phyloP scores from a whole-genome alignment of 306 rosid genomes.

The Dryas alaskensis region DNA sequence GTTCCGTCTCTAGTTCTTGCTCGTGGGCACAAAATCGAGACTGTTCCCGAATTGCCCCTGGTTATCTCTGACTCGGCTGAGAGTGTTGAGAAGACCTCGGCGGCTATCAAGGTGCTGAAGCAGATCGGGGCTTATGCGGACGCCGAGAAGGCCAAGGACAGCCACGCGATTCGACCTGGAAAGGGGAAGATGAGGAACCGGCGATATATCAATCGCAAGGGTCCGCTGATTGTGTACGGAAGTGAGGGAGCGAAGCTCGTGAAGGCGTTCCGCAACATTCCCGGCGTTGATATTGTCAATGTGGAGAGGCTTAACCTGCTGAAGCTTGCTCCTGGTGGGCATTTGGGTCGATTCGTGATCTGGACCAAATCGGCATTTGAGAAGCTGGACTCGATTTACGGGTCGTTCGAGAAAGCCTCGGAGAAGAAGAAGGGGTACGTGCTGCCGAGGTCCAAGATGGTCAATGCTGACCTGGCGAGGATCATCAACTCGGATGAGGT shows the following conservation, averaged over 20 bases:
- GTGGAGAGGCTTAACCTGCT: slow-evolving; percentile 42
- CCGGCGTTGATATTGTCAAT: slow-evolving; percentile 34
- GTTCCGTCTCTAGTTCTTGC: slow-evolving; percentile 38
- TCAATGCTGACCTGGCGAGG: slow-evolving; percentile 37
- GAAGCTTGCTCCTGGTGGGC: slow-evolving; percentile 50
- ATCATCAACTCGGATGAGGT: slow-evolving; percentile 40
- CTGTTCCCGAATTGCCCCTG: slow-evolving; percentile 37
- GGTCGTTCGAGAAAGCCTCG: slow-evolving; percentile 35
- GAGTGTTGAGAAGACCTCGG: slow-evolving; percentile 37
- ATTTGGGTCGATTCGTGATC: slow-evolving; percentile 41
- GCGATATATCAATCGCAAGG: slow-evolving; percentile 36
- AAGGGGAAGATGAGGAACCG: slow-evolving; percentile 45
- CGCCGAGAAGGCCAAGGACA: slow-evolving; percentile 41
- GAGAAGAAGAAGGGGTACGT: slow-evolving; percentile 45
- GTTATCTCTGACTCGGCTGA: slow-evolving; percentile 36
- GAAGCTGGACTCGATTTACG: slow-evolving; percentile 44
- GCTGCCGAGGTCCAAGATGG: slow-evolving; percentile 43
- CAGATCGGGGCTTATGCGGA: slow-evolving; percentile 39
- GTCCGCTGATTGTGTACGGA: slow-evolving; percentile 42
- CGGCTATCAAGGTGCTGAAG: slow-evolving; percentile 32
- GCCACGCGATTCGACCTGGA: slow-evolving; percentile 38
- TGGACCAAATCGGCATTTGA: slow-evolving; percentile 46
- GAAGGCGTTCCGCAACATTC: slow-evolving; percentile 39
- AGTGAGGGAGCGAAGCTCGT: slow-evolving; percentile 42
- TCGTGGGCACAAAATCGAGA: slow-evolving; percentile 35